Evolutionary conservation across 352 stramenopile genomes (phyloP).

Genomic region (Globisporangium viniferum): DNA sequence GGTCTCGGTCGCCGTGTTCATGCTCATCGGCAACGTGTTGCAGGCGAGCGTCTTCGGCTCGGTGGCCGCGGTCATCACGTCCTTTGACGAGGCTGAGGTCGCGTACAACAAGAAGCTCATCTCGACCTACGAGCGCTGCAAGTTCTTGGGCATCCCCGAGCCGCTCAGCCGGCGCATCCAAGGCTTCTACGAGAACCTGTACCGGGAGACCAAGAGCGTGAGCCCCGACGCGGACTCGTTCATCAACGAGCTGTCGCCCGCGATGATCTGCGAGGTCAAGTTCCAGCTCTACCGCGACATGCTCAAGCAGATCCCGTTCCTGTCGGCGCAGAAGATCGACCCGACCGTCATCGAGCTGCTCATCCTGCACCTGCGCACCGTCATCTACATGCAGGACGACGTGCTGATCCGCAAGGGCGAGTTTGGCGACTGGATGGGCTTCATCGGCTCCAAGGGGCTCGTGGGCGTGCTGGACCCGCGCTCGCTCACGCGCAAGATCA

Average conservation of each 20-base stretch:
- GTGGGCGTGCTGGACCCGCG: conserved; percentile 66
- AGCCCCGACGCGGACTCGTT: conserved; percentile 63
- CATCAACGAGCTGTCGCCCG: conserved; percentile 70
- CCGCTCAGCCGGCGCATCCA: conserved; percentile 48
- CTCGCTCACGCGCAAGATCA: conserved; percentile 40
- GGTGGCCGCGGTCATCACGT: conserved; percentile 60
- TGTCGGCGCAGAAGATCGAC: conserved; percentile 62
- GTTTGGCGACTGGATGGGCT: conserved; percentile 81
- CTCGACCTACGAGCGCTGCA: conserved; percentile 55
- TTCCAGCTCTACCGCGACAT: conserved; percentile 78
- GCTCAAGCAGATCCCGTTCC: conserved; percentile 77
- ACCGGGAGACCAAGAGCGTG: conserved; percentile 64
- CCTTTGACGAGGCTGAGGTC: conserved; percentile 63
- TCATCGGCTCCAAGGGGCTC: conserved; percentile 69
- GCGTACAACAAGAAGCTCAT: conserved; percentile 75
- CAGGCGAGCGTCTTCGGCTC: conserved; percentile 72
- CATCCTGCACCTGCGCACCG: conserved; percentile 61
- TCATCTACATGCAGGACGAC: conserved; percentile 84
- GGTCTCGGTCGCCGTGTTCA: conserved; percentile 62
- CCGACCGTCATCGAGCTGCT: conserved; percentile 75
- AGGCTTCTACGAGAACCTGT: conserved; percentile 68
- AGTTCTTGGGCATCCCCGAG: conserved; percentile 61
- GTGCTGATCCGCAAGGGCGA: conserved; percentile 79
- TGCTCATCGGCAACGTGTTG: conserved; percentile 65
- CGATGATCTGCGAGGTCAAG: conserved; percentile 73